These are phyloP conservation scores for Talaromyces liani DNA, from an alignment of 495 filamentous ascomycete genomes.

Conservation along the genomic window DNA sequence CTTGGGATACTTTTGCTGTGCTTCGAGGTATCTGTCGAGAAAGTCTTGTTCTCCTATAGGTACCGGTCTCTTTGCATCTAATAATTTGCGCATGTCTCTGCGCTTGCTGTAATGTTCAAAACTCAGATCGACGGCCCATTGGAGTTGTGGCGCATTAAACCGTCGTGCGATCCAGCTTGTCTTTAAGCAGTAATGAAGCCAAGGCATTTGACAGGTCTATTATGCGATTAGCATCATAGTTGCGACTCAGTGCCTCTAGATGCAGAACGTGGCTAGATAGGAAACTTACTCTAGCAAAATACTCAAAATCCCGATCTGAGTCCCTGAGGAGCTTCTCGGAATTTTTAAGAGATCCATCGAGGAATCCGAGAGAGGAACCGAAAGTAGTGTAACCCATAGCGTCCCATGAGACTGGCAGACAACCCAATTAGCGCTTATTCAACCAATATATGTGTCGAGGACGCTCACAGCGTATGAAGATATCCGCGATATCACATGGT, in stretches of 20 bases:
- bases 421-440: background rate
- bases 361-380: constrained; percentile 19
- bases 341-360: constrained; percentile 11
- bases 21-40: constrained; percentile 18
- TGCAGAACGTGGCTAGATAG: background rate
- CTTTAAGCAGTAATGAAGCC: constrained; percentile 14
- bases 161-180: constrained; percentile 20
- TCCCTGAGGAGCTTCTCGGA: constrained; percentile 14
- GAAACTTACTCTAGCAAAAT: constrained; percentile 23
- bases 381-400: constrained; percentile 28
- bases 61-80: background rate
- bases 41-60: constrained; percentile 12
- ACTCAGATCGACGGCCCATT: constrained; percentile 20
- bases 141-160: constrained; percentile 16
- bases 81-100: background rate
- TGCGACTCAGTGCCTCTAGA: background rate
- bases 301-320: constrained; percentile 22
- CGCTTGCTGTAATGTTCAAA: constrained; percentile 16
- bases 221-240: background rate
- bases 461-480: constrained; percentile 15
- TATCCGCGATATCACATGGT: constrained; percentile 17
- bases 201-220: constrained; percentile 18
- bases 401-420: constrained; percentile 27
- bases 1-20: constrained; percentile 16
- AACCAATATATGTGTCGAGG: background rate